These are phyloP conservation scores for Stemphylium beticola DNA, from an alignment of 2,329 filamentous ascomycete genomes.

Conservation along the genomic window DNA sequence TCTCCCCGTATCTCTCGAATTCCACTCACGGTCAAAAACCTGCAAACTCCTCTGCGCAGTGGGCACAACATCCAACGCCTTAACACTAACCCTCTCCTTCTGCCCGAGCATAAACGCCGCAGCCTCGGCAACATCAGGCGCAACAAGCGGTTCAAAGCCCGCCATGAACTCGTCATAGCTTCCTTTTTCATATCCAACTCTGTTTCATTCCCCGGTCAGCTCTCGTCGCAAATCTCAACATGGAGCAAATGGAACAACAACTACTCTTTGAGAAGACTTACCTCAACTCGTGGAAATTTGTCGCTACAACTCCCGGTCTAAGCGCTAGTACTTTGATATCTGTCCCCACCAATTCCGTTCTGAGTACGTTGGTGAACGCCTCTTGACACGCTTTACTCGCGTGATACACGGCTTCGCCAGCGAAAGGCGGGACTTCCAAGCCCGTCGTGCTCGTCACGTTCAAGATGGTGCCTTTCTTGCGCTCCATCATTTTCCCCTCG, in stretches of 20 bases:
- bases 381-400: conserved; percentile 57
- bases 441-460: conserved; percentile 58
- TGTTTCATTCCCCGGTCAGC: not conserved
- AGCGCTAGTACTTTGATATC: conserved; percentile 57
- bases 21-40: conserved; percentile 49
- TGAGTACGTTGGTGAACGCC: conserved; percentile 57
- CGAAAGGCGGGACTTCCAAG: conserved; percentile 57
- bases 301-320: conserved; percentile 57
- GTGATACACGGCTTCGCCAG: conserved; percentile 59
- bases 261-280: not conserved
- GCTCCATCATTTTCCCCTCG: conserved; percentile 47
- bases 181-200: conserved; percentile 51
- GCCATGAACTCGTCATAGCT: conserved; percentile 54
- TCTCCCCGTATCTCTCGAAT: conserved; percentile 16
- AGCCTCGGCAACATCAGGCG: conserved; percentile 53
- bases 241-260: not conserved
- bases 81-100: conserved; percentile 52
- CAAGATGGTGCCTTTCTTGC: conserved; percentile 53
- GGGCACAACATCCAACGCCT: conserved; percentile 57
- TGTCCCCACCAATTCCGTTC: conserved; percentile 56
- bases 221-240: not conserved
- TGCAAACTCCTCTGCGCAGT: conserved; percentile 49
- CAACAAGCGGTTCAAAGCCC: conserved; percentile 54
- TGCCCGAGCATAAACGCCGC: conserved; percentile 54
- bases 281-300: conserved; percentile 56